phyloP scores from a whole-genome alignment of 2,329 filamentous ascomycete species.

The Colletotrichum caudatum region DNA sequence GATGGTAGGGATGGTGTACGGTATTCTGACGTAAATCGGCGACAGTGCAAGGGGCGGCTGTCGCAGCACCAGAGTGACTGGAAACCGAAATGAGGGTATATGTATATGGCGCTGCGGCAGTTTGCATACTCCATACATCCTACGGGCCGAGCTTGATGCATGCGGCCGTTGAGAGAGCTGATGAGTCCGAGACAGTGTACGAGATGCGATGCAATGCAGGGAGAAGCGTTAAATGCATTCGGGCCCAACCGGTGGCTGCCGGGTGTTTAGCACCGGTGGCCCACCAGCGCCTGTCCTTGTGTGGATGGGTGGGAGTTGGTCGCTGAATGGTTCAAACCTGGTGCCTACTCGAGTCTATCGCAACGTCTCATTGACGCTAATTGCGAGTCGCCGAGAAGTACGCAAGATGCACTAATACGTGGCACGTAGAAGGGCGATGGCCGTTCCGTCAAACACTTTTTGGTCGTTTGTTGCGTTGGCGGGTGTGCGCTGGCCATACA shows the following conservation, averaged over 20 bases:
- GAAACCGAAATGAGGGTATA: constrained; percentile 1
- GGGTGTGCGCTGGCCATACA: constrained; percentile 2
- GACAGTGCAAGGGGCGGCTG: constrained; percentile 2
- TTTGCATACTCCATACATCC: constrained; percentile 16
- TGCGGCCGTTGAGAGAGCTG: constrained; percentile 11
- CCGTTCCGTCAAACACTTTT: neutral
- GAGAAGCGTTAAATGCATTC: neutral
- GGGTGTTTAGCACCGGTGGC: neutral
- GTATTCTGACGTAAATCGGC: constrained; percentile 5
- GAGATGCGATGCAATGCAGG: neutral
- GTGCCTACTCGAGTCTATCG: constrained; percentile 18
- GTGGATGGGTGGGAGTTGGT: neutral
- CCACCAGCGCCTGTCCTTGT: neutral
- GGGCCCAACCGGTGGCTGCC: no score
- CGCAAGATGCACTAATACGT: neutral
- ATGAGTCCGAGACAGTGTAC: constrained; percentile 25
- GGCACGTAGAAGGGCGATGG: neutral
- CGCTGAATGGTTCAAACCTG: neutral
- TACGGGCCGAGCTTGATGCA: constrained; percentile 14
- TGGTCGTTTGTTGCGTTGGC: constrained; percentile 9
- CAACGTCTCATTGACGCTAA: constrained; percentile 27
- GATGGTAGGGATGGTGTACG: neutral
- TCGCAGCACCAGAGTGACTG: neutral
- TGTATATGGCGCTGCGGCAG: constrained; percentile 10
- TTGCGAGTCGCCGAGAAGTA: neutral